These are phyloP conservation scores for Neurospora terricola DNA, from an alignment of 495 filamentous ascomycete genomes.

Conservation along the genomic window DNA sequence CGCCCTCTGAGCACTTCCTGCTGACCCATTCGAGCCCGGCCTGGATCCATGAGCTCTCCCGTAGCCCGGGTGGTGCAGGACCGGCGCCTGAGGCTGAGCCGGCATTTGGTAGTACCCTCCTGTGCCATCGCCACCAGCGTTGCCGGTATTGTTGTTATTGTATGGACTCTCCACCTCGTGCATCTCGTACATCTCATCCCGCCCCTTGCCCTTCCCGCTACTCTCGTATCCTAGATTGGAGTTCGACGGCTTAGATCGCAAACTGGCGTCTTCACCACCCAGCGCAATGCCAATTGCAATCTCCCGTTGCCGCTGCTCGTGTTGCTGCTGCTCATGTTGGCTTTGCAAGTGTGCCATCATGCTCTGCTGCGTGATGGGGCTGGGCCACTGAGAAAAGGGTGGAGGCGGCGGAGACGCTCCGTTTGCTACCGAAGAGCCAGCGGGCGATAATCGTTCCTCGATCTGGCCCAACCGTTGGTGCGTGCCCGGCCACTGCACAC, in stretches of 20 bases:
- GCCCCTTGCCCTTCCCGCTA: constrained; percentile 22
- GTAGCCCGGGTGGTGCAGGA: constrained; percentile 24
- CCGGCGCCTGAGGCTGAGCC: constrained; percentile 16
- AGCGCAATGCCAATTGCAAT: constrained; percentile 27
- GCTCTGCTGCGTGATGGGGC: constrained; percentile 16
- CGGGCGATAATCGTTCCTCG: constrained; percentile 1
- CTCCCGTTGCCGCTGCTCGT: constrained; percentile 16
- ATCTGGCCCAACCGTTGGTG: constrained; percentile 17
- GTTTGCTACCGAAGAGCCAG: background rate
- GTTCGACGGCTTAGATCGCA: constrained; percentile 18
- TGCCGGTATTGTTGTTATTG: constrained; percentile 1
- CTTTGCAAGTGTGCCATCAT: background rate
- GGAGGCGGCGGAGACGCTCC: constrained; percentile 15
- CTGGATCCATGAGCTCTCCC: constrained; percentile 15
- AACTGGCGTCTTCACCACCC: constrained; percentile 21
- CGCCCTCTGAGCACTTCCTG: background rate
- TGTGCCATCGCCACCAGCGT: background rate
- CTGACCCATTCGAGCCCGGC: constrained; percentile 7
- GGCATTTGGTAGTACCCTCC: constrained; percentile 15
- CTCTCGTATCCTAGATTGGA: constrained; percentile 8
- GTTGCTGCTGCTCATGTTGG: constrained; percentile 4
- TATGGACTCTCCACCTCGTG: constrained; percentile 23
- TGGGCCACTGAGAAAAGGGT: constrained; percentile 24
- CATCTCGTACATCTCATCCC: constrained; percentile 24
- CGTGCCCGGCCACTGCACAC: constrained; percentile 14